A percentile compares a stretch with the other conserved stretches of the same genome.
Conservation (phyloP, 768 basidiomycete species). For the Hygrocybe punicea region DNA sequence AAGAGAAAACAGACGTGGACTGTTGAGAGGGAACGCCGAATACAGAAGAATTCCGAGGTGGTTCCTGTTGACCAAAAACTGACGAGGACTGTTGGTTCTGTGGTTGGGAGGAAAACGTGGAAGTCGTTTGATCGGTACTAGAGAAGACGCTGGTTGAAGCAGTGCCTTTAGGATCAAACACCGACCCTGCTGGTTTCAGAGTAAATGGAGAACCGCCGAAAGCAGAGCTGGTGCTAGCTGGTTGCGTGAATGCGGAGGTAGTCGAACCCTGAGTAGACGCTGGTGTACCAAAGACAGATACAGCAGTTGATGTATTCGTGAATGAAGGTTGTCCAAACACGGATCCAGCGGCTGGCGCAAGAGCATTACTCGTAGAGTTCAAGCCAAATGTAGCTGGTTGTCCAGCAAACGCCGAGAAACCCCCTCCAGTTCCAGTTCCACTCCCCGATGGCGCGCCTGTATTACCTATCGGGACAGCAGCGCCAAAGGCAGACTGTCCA, state of each 20-base stretch:
- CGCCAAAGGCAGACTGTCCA: neutral
- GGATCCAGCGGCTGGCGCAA: conserved; percentile 9
- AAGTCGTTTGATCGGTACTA: neutral
- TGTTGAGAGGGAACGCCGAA: conserved; percentile 8
- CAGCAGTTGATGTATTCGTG: conserved; percentile 7
- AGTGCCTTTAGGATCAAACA: conserved; percentile 22
- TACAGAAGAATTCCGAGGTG: conserved; percentile 4
- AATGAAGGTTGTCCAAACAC: conserved; percentile 30
- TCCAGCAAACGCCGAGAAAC: conserved; percentile 39
- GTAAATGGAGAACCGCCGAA: conserved; percentile 13
- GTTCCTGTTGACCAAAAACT: conserved; percentile 21
- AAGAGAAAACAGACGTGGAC: conserved; percentile 12
- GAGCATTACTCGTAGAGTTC: conserved; percentile 18
- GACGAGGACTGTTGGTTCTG: conserved; percentile 16
- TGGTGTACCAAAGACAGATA: no score
- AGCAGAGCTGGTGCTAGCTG: conserved; percentile 6
- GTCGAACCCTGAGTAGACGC: conserved; percentile 1
- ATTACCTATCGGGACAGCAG: conserved; percentile 2
- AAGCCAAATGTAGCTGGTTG: conserved; percentile 40
- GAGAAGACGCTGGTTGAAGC: conserved; percentile 9
- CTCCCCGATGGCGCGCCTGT: neutral
- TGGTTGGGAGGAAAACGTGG: neutral
- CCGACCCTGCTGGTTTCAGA: conserved; percentile 3
- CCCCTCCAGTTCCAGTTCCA: conserved; percentile 3
- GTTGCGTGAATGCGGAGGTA: conserved; percentile 5